phyloP scores from a whole-genome alignment of 306 rosid species.

The Erythrophleum fordii region DNA sequence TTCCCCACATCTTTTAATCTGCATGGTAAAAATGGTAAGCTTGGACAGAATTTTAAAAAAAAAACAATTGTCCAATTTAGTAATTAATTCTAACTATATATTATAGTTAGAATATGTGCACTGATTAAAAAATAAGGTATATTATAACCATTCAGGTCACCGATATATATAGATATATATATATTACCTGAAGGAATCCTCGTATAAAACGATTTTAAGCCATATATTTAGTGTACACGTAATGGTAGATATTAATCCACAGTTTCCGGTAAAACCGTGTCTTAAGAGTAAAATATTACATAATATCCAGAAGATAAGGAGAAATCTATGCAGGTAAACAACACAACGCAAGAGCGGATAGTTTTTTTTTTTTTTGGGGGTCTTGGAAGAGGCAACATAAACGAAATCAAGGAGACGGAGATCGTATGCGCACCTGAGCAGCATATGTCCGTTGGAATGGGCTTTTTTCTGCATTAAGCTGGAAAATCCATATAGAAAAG shows the following conservation, averaged over 20 bases:
- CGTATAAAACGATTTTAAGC: neutral
- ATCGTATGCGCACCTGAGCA: slow-evolving; percentile 61
- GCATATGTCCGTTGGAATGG: slow-evolving; percentile 70
- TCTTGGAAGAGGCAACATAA: neutral
- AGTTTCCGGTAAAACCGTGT: neutral
- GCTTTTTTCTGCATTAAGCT: slow-evolving; percentile 66
- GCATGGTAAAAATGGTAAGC: slow-evolving; percentile 35
- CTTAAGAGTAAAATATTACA: neutral
- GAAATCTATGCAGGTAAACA: slow-evolving; percentile 19
- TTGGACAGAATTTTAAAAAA: neutral
- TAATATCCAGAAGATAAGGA: slow-evolving; percentile 4
- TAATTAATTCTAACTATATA: slow-evolving; percentile 3
- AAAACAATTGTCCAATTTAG: neutral
- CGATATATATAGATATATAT: neutral
- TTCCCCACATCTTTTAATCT: slow-evolving; percentile 86
- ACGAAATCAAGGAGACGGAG: slow-evolving; percentile 1
- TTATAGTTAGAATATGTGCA: neutral
- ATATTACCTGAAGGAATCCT: neutral
- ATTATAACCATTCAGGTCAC: neutral
- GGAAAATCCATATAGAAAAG: neutral
- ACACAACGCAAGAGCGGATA: neutral
- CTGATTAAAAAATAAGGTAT: neutral
- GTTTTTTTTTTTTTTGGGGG: neutral
- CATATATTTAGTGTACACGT: neutral
- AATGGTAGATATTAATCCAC: neutral